Base-by-base conservation (phyloP, 495 filamentous ascomycete species). In the Hypoxylon fuscum region DNA sequence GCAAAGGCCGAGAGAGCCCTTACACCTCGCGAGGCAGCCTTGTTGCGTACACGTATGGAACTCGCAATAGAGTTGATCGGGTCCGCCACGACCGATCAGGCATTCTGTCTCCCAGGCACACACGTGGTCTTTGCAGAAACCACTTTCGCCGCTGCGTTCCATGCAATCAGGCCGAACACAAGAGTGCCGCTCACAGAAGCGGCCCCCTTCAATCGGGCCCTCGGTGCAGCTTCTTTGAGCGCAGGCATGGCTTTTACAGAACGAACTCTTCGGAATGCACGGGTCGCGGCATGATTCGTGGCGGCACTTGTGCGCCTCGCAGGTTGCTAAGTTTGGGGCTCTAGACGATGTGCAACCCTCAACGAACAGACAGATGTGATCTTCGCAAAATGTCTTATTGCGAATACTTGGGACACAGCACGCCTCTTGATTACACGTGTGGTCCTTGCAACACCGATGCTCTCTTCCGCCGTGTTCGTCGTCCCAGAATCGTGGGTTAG, bases 101-200 rank as follows among this genome's bases (percentile, higher is more conserved):
- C 63, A 66, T 1, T 57, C 63, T 11, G 5, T 3, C 21, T 66
- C 57, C 63, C 63, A 66, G 11, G 52, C 20, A 31, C 63, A 66
- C 0, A 61, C 46, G 23, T 66, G 63, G 5, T 52, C 52, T 2
- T 22, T 57, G 31, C 63, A 63, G 59, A 63, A 63, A 1, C 53
- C 59, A 18, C 53, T 25, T 3, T 63, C 59, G 12, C 59, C 53
- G 6, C 38, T 14, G n/a, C 47, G 52, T 14, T 63, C 53, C 17
- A 63, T 46, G n/a, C 59, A 63, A 4, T 22, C 59, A 27, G 14
- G 29, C n/a, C 27, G 52, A 34, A 41, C 31, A 22, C 59, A 63
- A 1, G 59, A 29, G 32, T 63, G 59, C 34, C 46, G 52, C 6
- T 22, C 14, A 20, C 59, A 63, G 20, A 46, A 63, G 0, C 29